Evolutionary conservation across 2,329 filamentous ascomycete genomes (phyloP).

Genomic region (Phyllosticta capitalensis): DNA sequence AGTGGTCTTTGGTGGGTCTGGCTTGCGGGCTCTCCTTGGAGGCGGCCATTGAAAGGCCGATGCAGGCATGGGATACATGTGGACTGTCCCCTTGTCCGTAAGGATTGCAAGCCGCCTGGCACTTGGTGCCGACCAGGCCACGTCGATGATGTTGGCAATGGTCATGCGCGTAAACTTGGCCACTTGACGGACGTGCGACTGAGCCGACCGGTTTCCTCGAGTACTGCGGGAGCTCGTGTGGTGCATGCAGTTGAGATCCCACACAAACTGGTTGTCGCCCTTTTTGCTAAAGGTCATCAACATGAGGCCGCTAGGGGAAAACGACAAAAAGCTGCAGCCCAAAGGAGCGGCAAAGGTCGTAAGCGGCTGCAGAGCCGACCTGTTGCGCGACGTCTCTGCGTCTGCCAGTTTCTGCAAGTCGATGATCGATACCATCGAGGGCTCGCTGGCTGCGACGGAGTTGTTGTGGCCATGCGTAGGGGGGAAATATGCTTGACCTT

Average conservation of each 20-base stretch:
- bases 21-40: slow-evolving; percentile 37
- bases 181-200: slow-evolving; percentile 60
- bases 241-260: slow-evolving; percentile 60
- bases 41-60: slow-evolving; percentile 84
- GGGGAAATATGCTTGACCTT: slow-evolving; percentile 51
- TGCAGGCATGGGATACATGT: slow-evolving; percentile 77
- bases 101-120: slow-evolving; percentile 80
- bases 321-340: slow-evolving; percentile 73
- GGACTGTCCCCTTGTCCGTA: slow-evolving; percentile 89
- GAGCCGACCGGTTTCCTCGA: slow-evolving; percentile 23
- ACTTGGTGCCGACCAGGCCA: slow-evolving; percentile 73
- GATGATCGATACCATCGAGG: slow-evolving; percentile 64
- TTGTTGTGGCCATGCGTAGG: slow-evolving; percentile 62
- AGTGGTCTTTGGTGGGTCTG: slow-evolving; percentile 18
- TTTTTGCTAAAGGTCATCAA: slow-evolving; percentile 74
- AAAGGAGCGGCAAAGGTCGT: slow-evolving; percentile 62
- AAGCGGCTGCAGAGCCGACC: slow-evolving; percentile 48
- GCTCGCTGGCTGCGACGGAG: slow-evolving; percentile 47
- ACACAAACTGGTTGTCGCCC: slow-evolving; percentile 73
- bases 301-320: slow-evolving; percentile 63
- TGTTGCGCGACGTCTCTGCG: slow-evolving; percentile 38
- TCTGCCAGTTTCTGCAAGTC: slow-evolving; percentile 54
- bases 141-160: slow-evolving; percentile 80
- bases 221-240: slow-evolving; percentile 29
- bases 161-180: slow-evolving; percentile 88